Conservation (phyloP, 306 rosid genomes). For the Dalbergia oliveri region DNA sequence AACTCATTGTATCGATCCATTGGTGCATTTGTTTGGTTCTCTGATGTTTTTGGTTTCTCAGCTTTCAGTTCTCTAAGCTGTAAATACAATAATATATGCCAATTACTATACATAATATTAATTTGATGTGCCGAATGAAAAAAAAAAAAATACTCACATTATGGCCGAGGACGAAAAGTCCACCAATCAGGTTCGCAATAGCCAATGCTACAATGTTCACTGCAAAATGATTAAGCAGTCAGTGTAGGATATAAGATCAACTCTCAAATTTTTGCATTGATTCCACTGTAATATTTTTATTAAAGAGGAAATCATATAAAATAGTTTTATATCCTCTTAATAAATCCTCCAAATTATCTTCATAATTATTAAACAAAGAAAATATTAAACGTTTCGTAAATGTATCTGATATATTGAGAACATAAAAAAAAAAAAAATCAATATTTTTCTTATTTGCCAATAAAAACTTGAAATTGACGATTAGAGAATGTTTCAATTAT, state of each 20-base stretch:
- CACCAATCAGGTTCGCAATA: slow-evolving; percentile 84
- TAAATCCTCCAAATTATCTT: no score
- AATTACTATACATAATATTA: no score
- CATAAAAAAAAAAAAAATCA: no score
- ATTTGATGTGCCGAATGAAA: neutral
- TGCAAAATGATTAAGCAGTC: slow-evolving; percentile 47
- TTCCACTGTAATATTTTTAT: neutral
- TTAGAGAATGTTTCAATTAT: neutral
- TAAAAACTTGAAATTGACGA: no score
- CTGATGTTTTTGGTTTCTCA: slow-evolving; percentile 47
- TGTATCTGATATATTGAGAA: no score
- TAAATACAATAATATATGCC: neutral
- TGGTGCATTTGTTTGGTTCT: slow-evolving; percentile 27
- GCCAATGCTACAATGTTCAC: slow-evolving; percentile 77
- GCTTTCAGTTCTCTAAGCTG: slow-evolving; percentile 72
- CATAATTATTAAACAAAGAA: no score
- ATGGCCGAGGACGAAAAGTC: slow-evolving; percentile 72
- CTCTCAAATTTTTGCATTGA: neutral
- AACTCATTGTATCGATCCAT: slow-evolving; percentile 56
- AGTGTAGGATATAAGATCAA: neutral
- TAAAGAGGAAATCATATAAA: no score
- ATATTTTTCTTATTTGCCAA: no score
- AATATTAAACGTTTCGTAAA: no score
- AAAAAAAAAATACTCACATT: slow-evolving; percentile 59
- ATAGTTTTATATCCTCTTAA: no score